Evolutionary conservation across 805 yeast species (phyloP).

Genomic region (Ogataea ramenticola): DNA sequence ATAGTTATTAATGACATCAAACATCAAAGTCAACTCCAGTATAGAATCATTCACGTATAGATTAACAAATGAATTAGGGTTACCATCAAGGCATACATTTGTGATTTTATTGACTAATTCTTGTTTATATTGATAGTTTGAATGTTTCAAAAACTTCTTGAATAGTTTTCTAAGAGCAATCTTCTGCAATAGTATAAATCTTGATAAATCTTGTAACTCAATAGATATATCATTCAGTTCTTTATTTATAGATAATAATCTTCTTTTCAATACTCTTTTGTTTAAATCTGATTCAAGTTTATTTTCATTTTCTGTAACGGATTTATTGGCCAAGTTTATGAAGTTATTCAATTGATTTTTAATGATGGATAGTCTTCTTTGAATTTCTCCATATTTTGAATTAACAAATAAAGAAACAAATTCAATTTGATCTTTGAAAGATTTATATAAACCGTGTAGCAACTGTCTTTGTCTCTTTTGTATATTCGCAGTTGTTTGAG

Average conservation of each 20-base stretch:
- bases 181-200: slow-evolving; percentile 66
- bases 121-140: slow-evolving; percentile 24
- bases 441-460: slow-evolving; percentile 29
- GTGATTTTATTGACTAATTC: slow-evolving; percentile 26
- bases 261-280: slow-evolving; percentile 15
- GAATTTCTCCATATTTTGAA: slow-evolving; percentile 65
- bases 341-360: slow-evolving; percentile 20
- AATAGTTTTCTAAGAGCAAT: slow-evolving; percentile 67
- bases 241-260: slow-evolving; percentile 19
- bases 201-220: slow-evolving; percentile 57
- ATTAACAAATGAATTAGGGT: slow-evolving; percentile 51
- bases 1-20: slow-evolving; percentile 35
- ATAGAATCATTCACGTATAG: slow-evolving; percentile 55
- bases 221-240: slow-evolving; percentile 37
- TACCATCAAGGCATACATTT: slow-evolving; percentile 21
- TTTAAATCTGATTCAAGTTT: slow-evolving; percentile 6
- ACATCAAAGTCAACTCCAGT: slow-evolving; percentile 48
- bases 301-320: background rate
- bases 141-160: slow-evolving; percentile 56
- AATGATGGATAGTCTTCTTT: slow-evolving; percentile 31
- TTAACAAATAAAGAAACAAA: slow-evolving; percentile 54
- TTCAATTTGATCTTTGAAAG: slow-evolving; percentile 54
- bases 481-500: background rate
- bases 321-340: slow-evolving; percentile 8
- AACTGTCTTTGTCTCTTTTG: slow-evolving; percentile 14